These are phyloP conservation scores for Chlorella sp. DNA, from an alignment of 139 green algal species.

Conservation along the genomic window DNA sequence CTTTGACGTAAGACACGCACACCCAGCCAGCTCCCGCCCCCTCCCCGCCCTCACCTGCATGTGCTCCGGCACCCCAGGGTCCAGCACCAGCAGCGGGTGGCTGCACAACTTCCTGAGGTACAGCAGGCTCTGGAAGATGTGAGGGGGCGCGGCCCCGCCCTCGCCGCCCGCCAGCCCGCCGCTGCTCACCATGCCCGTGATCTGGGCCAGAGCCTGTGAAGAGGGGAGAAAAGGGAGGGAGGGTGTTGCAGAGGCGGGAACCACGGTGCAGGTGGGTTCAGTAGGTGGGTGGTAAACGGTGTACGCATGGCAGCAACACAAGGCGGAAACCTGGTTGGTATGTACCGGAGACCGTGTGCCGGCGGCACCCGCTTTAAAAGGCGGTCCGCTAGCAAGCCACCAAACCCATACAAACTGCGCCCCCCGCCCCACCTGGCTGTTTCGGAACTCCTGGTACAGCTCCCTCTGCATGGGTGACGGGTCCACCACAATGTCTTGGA, in stretches of 20 bases:
- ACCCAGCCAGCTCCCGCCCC: background rate
- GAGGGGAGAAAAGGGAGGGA: background rate
- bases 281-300: background rate
- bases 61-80: conserved; percentile 71
- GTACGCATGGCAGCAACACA: too few relatives aligned
- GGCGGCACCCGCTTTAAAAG: too few relatives aligned
- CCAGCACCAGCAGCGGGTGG: conserved; percentile 91
- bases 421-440: conserved; percentile 7
- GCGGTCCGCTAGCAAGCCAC: too few relatives aligned
- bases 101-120: conserved; percentile 96
- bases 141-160: conserved; percentile 38
- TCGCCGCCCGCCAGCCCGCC: background rate
- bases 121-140: conserved; percentile 79
- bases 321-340: too few relatives aligned
- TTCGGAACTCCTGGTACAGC: conserved; percentile 88
- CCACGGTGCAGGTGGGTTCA: too few relatives aligned
- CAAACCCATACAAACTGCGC: too few relatives aligned
- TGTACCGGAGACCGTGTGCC: too few relatives aligned
- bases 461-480: conserved; percentile 80
- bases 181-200: conserved; percentile 12
- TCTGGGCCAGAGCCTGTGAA: conserved; percentile 27
- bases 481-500: conserved; percentile 93
- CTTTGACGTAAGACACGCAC: background rate
- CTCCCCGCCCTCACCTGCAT: background rate
- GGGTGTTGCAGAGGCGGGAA: background rate